A percentile compares a stretch with the other conserved stretches of the same genome.
These are phyloP conservation scores for Zea luxurians DNA, from an alignment of 176 grass and related monocot genomes.

Conservation along the genomic window DNA sequence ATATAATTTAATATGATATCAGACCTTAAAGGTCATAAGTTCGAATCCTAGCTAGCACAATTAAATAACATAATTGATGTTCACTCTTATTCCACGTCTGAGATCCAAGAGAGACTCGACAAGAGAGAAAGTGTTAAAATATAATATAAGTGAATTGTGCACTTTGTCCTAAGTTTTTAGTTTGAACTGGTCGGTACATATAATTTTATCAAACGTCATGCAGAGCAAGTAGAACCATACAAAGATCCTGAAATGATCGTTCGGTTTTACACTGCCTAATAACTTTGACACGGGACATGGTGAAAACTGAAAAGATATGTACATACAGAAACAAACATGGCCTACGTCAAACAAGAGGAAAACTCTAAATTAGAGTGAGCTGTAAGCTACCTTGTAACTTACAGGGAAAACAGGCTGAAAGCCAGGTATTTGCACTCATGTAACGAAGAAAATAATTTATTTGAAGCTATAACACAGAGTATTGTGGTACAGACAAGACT, in stretches of 20 bases:
- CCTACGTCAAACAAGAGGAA: not conserved
- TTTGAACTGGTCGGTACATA: too few species aligned
- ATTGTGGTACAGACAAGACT: constrained; percentile 17
- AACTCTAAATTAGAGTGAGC: not conserved
- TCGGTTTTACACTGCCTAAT: not conserved
- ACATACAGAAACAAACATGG: not conserved
- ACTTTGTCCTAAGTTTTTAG: too few species aligned
- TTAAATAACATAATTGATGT: too few species aligned
- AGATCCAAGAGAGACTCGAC: too few species aligned
- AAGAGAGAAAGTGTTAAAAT: too few species aligned
- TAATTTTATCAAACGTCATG: not conserved
- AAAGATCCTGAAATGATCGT: not conserved
- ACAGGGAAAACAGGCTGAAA: not conserved
- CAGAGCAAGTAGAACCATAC: not conserved
- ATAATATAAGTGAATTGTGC: too few species aligned
- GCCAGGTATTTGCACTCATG: not conserved
- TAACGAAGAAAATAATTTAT: not conserved
- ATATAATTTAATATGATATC: too few species aligned
- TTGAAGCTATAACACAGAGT: not conserved
- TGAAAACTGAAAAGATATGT: not conserved
- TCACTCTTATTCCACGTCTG: too few species aligned
- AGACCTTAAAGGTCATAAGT: too few species aligned
- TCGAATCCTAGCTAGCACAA: too few species aligned
- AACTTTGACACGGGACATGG: not conserved
- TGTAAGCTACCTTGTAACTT: not conserved